Evolutionary conservation across 257 asterid genomes (phyloP).

Genomic region (Paraleonurus japonicus): DNA sequence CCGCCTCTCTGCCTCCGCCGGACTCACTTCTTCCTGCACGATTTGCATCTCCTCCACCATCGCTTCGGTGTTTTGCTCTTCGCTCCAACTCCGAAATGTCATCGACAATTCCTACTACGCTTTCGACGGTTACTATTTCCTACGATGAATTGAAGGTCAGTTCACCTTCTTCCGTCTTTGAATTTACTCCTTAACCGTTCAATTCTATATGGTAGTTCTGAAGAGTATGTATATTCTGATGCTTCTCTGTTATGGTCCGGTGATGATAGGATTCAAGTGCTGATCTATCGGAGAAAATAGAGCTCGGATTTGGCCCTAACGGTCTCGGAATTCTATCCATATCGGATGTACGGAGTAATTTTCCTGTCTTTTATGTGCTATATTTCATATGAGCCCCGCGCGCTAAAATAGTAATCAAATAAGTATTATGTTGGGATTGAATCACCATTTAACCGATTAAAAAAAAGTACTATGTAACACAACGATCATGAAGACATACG

Average conservation of each 20-base stretch:
- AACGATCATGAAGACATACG: background rate
- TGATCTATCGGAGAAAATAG: constrained; percentile 65
- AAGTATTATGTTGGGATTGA: too few relatives aligned
- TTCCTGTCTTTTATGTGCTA: background rate
- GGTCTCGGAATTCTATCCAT: constrained; percentile 82
- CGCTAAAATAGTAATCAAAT: background rate
- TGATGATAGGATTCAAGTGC: constrained; percentile 54
- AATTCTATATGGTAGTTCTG: background rate
- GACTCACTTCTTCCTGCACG: background rate
- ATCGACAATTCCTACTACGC: constrained; percentile 30
- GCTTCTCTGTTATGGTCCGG: constrained; percentile 18
- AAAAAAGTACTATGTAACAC: background rate
- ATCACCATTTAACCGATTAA: too few relatives aligned
- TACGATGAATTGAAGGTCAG: constrained; percentile 53
- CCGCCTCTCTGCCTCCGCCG: constrained; percentile 20
- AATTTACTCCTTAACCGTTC: background rate
- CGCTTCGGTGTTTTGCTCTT: constrained; percentile 9
- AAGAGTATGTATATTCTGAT: constrained; percentile 7
- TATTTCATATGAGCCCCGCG: background rate
- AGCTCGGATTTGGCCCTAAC: constrained; percentile 80
- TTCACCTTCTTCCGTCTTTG: background rate
- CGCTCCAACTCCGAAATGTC: constrained; percentile 35
- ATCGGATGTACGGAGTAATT: constrained; percentile 54
- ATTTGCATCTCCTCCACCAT: constrained; percentile 16
- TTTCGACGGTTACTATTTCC: constrained; percentile 58